These are phyloP conservation scores for Elsinoe perseae DNA, from an alignment of 2,329 filamentous ascomycete genomes.

Conservation along the genomic window DNA sequence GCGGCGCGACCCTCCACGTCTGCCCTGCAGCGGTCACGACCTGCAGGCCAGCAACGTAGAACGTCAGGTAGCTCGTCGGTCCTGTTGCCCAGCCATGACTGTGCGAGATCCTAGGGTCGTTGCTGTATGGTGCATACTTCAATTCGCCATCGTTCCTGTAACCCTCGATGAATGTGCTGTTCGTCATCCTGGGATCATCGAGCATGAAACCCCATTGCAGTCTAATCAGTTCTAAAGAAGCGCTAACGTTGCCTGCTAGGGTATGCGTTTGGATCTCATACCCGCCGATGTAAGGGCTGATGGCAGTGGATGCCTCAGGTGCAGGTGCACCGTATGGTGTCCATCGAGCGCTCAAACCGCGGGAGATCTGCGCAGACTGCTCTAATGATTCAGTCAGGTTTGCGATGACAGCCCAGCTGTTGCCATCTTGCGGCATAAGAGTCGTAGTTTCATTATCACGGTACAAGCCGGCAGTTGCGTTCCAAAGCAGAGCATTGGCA, in stretches of 20 bases:
- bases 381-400: slow-evolving; percentile 28
- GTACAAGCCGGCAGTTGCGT: slow-evolving; percentile 43
- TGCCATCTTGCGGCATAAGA: slow-evolving; percentile 44
- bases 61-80: slow-evolving; percentile 38
- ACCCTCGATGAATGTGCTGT: slow-evolving; percentile 47
- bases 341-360: slow-evolving; percentile 32
- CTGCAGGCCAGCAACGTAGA: slow-evolving; percentile 37
- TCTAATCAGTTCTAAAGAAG: slow-evolving; percentile 38
- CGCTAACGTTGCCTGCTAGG: slow-evolving; percentile 33
- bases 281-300: slow-evolving; percentile 43
- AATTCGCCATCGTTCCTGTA: slow-evolving; percentile 40
- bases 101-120: slow-evolving; percentile 42
- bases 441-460: slow-evolving; percentile 47
- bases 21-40: slow-evolving; percentile 26
- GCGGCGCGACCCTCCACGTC: slow-evolving; percentile 15
- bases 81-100: slow-evolving; percentile 47
- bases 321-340: slow-evolving; percentile 41
- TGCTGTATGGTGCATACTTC: slow-evolving; percentile 44
- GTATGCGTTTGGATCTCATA: slow-evolving; percentile 43
- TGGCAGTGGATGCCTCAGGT: slow-evolving; percentile 39
- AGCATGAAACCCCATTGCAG: slow-evolving; percentile 51
- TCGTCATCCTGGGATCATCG: slow-evolving; percentile 46
- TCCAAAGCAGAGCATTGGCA: slow-evolving; percentile 45
- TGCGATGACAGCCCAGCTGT: slow-evolving; percentile 36
- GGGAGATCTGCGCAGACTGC: slow-evolving; percentile 29